Conservation (phyloP, 2,329 filamentous ascomycete genomes). For the Raffaelea ambrosiae region DNA sequence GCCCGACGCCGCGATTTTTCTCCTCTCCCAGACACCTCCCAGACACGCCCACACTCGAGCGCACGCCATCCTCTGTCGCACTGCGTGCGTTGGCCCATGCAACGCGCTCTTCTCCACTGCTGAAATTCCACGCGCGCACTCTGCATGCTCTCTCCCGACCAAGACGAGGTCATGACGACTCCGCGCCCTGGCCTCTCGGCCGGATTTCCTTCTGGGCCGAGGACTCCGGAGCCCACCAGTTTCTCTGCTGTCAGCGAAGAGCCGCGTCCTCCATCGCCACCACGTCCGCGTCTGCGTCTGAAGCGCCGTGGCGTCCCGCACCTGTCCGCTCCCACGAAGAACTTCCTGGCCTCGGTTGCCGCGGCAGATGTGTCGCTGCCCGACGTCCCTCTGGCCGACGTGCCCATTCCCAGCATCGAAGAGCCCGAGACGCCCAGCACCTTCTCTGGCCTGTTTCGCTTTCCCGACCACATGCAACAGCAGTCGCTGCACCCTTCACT, state of each 20-base stretch:
- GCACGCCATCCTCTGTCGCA: background rate
- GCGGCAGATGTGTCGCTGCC: slow-evolving; percentile 30
- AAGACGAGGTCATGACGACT: slow-evolving; percentile 33
- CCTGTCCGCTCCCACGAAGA: slow-evolving; percentile 50
- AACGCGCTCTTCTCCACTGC: background rate
- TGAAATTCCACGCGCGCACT: slow-evolving; percentile 1
- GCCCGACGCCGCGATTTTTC: background rate
- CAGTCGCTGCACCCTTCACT: background rate
- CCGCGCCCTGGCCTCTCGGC: slow-evolving; percentile 34
- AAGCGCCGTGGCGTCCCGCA: slow-evolving; percentile 44
- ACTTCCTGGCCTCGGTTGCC: slow-evolving; percentile 59
- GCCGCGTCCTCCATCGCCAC: slow-evolving; percentile 37
- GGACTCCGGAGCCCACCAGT: slow-evolving; percentile 41
- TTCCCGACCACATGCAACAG: background rate
- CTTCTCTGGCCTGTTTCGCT: slow-evolving; percentile 7
- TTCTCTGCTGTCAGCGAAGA: slow-evolving; percentile 21
- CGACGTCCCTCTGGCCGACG: slow-evolving; percentile 45
- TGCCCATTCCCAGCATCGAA: slow-evolving; percentile 58
- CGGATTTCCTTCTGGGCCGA: slow-evolving; percentile 35
- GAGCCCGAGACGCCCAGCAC: slow-evolving; percentile 32
- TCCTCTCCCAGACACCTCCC: background rate
- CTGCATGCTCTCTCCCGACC: background rate
- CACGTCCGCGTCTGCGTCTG: slow-evolving; percentile 44
- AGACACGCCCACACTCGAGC: background rate
- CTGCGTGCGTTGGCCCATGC: background rate